These are phyloP conservation scores for Pisolithus thermaeus DNA, from an alignment of 1,284 basidiomycete genomes.

Conservation along the genomic window DNA sequence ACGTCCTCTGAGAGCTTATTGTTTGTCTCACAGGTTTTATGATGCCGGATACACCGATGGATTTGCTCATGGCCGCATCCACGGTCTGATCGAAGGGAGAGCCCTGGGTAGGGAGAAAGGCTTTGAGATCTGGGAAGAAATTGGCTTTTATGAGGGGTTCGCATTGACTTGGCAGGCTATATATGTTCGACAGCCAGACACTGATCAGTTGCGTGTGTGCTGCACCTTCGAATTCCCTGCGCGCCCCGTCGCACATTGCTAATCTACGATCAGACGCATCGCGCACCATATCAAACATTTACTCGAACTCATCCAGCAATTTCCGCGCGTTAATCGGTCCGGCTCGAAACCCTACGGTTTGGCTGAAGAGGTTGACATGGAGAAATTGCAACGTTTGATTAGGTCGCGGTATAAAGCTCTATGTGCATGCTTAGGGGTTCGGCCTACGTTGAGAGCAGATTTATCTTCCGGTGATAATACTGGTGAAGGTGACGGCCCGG, in stretches of 20 bases:
- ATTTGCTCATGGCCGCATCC: conserved; percentile 78
- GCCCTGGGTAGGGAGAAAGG: conserved; percentile 87
- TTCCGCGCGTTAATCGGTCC: conserved; percentile 74
- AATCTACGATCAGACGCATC: conserved; percentile 43
- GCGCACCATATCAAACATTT: conserved; percentile 62
- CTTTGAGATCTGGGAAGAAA: conserved; percentile 95
- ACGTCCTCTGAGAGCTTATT: conserved; percentile 1
- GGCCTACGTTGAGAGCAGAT: conserved; percentile 50
- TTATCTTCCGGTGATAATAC: conserved; percentile 13
- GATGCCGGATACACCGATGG: conserved; percentile 74
- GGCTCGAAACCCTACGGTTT: conserved; percentile 28
- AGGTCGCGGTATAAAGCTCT: conserved; percentile 84
- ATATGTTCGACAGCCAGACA: conserved; percentile 33
- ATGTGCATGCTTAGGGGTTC: conserved; percentile 75
- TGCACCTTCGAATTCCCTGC: not conserved
- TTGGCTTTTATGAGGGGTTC: conserved; percentile 89
- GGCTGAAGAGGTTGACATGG: conserved; percentile 58
- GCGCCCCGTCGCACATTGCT: not conserved
- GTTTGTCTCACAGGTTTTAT: conserved; percentile 59
- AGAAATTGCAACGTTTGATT: conserved; percentile 76
- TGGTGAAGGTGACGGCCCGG: conserved; percentile 4
- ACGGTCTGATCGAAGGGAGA: conserved; percentile 91
- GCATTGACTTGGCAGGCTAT: conserved; percentile 65
- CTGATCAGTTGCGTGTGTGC: conserved; percentile 41
- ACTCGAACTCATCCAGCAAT: conserved; percentile 66